Evolutionary conservation across 2,329 filamentous ascomycete genomes (phyloP), one percentile per base, ranked within the genome.

Genomic region (Ceratocystis smalleyi): DNA sequence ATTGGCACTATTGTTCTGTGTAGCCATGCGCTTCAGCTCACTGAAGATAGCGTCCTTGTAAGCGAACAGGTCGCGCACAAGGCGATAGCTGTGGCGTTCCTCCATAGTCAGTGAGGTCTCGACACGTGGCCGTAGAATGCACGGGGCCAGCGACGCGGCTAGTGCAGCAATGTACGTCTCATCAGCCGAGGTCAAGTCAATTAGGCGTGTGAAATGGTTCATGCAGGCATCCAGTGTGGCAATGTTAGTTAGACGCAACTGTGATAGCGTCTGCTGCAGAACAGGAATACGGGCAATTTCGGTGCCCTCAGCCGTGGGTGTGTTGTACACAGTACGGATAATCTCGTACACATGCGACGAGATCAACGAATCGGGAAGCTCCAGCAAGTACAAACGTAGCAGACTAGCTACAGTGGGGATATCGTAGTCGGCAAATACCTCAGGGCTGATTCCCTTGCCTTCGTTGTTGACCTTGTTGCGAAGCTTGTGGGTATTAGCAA

Each of bases 321-420:
- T 91, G 59, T 85, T 86, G 77, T 99, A 99, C 68, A 99, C 95
- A 1, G 91, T 97, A 76, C 96, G 91, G 73, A 99, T 86, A 72
- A 99, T 97, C 77, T 99, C 95, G 74, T 99, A 99, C 66, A 99
- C 91, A 73, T 97, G 92, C 49, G 91, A 95, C 65, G 94, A 97
- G 67, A 99, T 92, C 67, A 99, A 81, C n/a, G 94, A 97, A 75
- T 99, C 94, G 71, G 94, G 94, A 65, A 99, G 82, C 76, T 99
- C 94, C 68, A 96, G 82, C 51, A 99, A 83, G 72, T 99, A 99
- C 64, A 99, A 79, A 75, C 96, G 97, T 68, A 99, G 77, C 69
- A 95, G 83, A 71, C 89, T 92, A 59, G 94, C 94, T 73, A 97
- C 87, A 69, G 95, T 92, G 59, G 94, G 90, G 69, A 99, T 87